phyloP scores from a whole-genome alignment of 2,329 filamentous ascomycete genomes.

The Teratosphaeria viscida region DNA sequence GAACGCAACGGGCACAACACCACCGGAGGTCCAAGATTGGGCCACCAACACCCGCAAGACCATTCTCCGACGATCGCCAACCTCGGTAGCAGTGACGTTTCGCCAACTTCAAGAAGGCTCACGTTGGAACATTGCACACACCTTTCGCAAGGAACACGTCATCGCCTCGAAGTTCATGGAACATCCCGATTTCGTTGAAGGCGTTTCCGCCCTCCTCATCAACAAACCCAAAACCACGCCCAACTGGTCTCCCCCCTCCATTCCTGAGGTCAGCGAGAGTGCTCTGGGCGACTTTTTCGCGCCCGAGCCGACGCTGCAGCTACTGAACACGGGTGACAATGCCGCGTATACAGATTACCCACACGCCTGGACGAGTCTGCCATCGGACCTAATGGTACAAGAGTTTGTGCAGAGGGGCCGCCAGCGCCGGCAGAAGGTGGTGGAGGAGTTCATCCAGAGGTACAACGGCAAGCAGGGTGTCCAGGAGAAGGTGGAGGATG shows the following conservation, averaged over 20 bases:
- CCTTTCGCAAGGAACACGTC: conserved; percentile 76
- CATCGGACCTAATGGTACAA: conserved; percentile 55
- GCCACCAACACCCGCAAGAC: conserved; percentile 66
- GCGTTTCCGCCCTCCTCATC: conserved; percentile 72
- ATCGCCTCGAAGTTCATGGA: conserved; percentile 84
- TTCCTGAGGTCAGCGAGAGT: conserved; percentile 53
- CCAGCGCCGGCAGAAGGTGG: conserved; percentile 25
- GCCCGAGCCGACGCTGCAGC: conserved; percentile 37
- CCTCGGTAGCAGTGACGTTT: conserved; percentile 72
- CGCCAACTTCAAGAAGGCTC: conserved; percentile 68
- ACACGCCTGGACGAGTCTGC: conserved; percentile 58
- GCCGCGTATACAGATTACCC: conserved; percentile 64
- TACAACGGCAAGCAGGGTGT: conserved; percentile 37
- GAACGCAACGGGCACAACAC: conserved; percentile 28
- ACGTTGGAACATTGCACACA: conserved; percentile 69
- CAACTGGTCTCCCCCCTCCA: conserved; percentile 62
- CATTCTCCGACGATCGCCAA: conserved; percentile 71
- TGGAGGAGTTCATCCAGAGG: conserved; percentile 29
- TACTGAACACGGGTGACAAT: conserved; percentile 42
- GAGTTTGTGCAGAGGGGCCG: conserved; percentile 25
- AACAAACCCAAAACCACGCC: conserved; percentile 56
- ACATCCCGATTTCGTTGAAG: conserved; percentile 82
- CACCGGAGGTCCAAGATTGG: conserved; percentile 56
- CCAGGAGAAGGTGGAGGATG: conserved; percentile 49
- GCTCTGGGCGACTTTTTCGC: conserved; percentile 61